Evolutionary conservation across 139 green algal genomes (phyloP), one percentile per base, ranked within the genome.

Genomic region (Chlorella ohadii): DNA sequence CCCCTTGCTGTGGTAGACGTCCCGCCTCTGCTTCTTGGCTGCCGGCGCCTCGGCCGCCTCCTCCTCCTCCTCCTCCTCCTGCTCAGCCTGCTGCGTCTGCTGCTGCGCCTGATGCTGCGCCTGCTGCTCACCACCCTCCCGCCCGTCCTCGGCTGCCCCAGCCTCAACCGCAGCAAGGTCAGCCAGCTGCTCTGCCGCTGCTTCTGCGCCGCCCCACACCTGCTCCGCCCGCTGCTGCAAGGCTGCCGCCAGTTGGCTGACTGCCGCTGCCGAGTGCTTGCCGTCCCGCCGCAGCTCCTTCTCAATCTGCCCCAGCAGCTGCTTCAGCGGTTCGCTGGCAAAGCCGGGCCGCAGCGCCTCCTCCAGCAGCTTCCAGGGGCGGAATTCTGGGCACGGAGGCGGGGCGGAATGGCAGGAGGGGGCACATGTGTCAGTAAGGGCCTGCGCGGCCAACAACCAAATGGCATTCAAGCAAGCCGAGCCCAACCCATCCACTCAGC

Each of bases 1-100:
- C 3, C 27, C 65, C 72, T 70, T 86, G 71, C 34, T 87, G 80
- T 84, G 57, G 59, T 34, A 86, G 0, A 33, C 15, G 3, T 88
- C 78, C 55, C 38, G 23, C 78, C 74, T 88, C 6, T 9, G 28
- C 64, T 66, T 83, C n/a, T 57, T 59, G 9, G 12, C 51, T n/a
- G 63, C n/a, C 36, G 78, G 27, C 12, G 59, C 51, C 5, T 23
- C 20, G 19, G 23, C 31, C n/a, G 15, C 22, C 68, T 51, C 1
- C 44, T 65, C 17, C 61, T 86, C 19, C 7, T 28, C 16, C 81
- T 80, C 12, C 38, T 76, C 4, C 36, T 63, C 39, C 59, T 65
- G 13, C 68, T 76, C n/a, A n/a, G 7, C 36, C 72, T 64, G 27
- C 55, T 65, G 41, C 51, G 51, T 6, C 72, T 68, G 44, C 70